phyloP scores from a whole-genome alignment of 495 filamentous ascomycete species.

The Clavariopsis aquatica region DNA sequence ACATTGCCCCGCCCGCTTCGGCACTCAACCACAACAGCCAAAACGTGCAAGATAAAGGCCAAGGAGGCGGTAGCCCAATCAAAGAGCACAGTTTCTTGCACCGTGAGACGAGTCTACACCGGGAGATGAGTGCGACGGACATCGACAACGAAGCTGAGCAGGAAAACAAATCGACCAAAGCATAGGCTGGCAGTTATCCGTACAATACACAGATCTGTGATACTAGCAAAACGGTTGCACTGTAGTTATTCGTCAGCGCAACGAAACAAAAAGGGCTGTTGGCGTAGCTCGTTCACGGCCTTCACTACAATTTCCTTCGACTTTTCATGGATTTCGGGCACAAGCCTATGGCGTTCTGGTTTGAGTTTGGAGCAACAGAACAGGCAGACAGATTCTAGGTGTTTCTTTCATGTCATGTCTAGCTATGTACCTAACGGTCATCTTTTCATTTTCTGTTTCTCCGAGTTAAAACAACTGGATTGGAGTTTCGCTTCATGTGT shows the following conservation, averaged over 20 bases:
- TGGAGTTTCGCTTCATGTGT: slow-evolving; percentile 1
- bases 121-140: slow-evolving; percentile 73
- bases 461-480: not conserved
- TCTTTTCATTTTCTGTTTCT: not conserved
- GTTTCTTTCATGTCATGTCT: not conserved
- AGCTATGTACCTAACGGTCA: not conserved
- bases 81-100: slow-evolving; percentile 86
- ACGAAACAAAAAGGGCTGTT: not conserved
- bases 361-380: not conserved
- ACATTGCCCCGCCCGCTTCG: slow-evolving; percentile 68
- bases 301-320: not conserved
- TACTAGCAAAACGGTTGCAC: no score
- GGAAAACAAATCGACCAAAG: not conserved
- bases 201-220: not conserved
- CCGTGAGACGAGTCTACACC: slow-evolving; percentile 73
- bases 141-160: slow-evolving; percentile 45
- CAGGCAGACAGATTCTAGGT: not conserved
- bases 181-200: not conserved
- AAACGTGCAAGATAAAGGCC: slow-evolving; percentile 47
- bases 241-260: not conserved
- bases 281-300: slow-evolving; percentile 1
- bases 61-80: slow-evolving; percentile 67
- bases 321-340: not conserved
- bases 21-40: slow-evolving; percentile 48
- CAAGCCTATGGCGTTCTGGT: not conserved